Evolutionary conservation across 2,329 filamentous ascomycete genomes (phyloP), one percentile per base, ranked within the genome.

Genomic region (Rhynchosporium graminicola): DNA sequence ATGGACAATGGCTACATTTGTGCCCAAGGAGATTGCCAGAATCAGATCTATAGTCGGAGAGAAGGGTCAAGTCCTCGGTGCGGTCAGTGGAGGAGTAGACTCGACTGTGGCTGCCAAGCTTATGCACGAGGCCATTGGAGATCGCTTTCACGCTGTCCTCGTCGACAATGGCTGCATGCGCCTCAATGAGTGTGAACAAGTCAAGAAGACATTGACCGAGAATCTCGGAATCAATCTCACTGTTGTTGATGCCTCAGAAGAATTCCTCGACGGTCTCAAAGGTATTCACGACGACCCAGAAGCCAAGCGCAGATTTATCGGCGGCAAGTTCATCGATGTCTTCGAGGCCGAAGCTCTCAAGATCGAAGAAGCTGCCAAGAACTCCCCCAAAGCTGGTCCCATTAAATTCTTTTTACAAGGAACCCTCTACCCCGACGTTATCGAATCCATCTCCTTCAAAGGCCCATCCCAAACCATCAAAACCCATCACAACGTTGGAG

Each of bases 141-240:
- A 92, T 73, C 84, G 92, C 15, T 75, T 97, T 80, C 84, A 93
- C 69, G 91, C 92, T 15, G 85, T 96, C 3, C 83, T 97, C 26
- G 87, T 97, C 7, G 88, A 98, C 78, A 97, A 90, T 68, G 92
- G 91, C 65, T 69, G 92, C 58, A 87, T 99, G 83, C 87, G 95
- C 45, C 81, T 95, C 36, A 88, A 97, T 73, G 95, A 98, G 76
- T 92, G 89, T 68, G 79, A 87, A 68, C 81, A 88, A 71, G 95
- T 98, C 58, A 88, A 96, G 76, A 80, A 92, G 76, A 93, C 87
- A 0, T 83, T 98, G 2, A 82, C 83, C 1, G 76, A 92, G 72
- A 87, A 95, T 68, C 84, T 98, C 0, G 91, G 91, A 1, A 96
- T 98, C 76, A 95, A 97, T 76, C 81, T 98, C 2, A 96, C 91